Base-by-base conservation (phyloP, 768 basidiomycete genomes). In the Brasilioporus rufonigricans region DNA sequence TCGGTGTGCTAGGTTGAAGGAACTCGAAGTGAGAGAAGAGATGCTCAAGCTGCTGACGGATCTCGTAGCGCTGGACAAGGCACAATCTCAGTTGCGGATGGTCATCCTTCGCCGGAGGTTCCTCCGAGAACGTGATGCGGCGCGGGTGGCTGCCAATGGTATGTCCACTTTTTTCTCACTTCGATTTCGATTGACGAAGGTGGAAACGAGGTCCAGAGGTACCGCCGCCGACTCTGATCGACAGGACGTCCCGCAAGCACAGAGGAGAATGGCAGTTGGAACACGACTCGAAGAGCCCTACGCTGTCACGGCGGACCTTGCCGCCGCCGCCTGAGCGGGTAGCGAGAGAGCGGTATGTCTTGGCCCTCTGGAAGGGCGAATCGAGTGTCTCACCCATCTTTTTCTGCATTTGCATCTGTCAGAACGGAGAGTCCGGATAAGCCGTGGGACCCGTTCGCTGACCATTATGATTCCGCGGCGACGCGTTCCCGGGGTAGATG, bases 31-130 rank as follows among this genome's bases (percentile, higher is more conserved):
- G 23, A 76, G 93, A 49, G 85, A 85, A 11, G 86, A 85, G 58
- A 89, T 82, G 26, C 92, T 85, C 65, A 84, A 85, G 58, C 74
- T 90, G 16, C 90, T 98, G 12, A 84, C 83, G 0, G 92, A 93
- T 65, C 77, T 91, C 14, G 87, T 95, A 32, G 88, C 89, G 64
- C 71, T 95, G 39, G 94, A 96, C 70, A 83, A 85, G 47, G 91
- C 93, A 11, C 81, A 84, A 40, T 93, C 91, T 0, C 66, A 93
- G 41, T 72, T 97, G 26, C 79, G 79, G 52, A 87, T 86, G 51
- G 86, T 91, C 46, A 80, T 85, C 13, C 80, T 80, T 58, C 84
- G 92, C 4, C 79, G 87, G 44, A 77, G 83, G 49, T 93, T 86
- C 74, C 65, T 91, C 46, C 78, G 74, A 1, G 57, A 74, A 53